Conservation (phyloP, 192 early-diverging fungal genomes). For the Coemansia sp. region DNA sequence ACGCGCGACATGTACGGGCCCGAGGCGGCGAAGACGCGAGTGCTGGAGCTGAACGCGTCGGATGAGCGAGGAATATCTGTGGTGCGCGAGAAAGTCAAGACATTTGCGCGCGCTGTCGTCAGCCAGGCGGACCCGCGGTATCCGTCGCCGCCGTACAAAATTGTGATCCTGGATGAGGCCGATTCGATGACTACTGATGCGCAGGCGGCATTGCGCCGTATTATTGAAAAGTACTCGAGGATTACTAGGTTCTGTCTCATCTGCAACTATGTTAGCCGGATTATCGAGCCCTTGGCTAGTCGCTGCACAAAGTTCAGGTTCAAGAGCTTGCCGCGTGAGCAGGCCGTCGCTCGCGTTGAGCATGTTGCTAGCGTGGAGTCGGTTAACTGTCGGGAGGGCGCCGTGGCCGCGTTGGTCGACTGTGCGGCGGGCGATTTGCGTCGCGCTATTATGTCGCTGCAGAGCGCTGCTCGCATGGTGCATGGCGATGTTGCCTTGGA, state of each 20-base stretch:
- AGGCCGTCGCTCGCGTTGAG: constrained; percentile 61
- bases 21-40: constrained; percentile 70
- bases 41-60: constrained; percentile 94
- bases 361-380: constrained; percentile 68
- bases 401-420: constrained; percentile 65
- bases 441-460: constrained; percentile 88
- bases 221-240: constrained; percentile 93
- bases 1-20: constrained; percentile 68
- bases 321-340: constrained; percentile 67
- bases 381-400: constrained; percentile 47
- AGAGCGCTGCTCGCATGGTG: constrained; percentile 74
- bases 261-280: constrained; percentile 59
- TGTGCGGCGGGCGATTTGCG: constrained; percentile 88
- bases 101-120: constrained; percentile 82
- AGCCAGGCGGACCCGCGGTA: constrained; percentile 29
- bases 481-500: constrained; percentile 50
- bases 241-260: constrained; percentile 94
- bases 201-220: constrained; percentile 86
- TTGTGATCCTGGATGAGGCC: constrained; percentile 95
- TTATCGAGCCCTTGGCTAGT: constrained; percentile 91
- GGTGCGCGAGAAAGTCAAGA: constrained; percentile 90
- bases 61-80: constrained; percentile 97
- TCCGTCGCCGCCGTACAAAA: constrained; percentile 86
- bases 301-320: constrained; percentile 97
- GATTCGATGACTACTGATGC: constrained; percentile 96